Evolutionary conservation across 352 stramenopile species (phyloP), one percentile per base, ranked within the genome.

Genomic region (Pythium periplocum): DNA sequence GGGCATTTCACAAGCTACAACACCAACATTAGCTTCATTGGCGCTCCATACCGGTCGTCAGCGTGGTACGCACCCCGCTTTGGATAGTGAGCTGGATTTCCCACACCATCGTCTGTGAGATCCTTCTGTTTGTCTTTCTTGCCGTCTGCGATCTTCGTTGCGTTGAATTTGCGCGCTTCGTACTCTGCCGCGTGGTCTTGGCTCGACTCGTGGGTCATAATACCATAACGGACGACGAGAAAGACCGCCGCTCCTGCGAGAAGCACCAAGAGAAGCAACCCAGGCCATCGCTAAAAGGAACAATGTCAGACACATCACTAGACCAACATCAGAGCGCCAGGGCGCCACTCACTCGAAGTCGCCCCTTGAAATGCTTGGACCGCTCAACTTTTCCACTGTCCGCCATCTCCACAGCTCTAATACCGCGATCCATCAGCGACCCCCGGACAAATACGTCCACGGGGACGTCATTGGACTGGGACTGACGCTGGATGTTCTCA

Each of bases 1-100:
- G 48, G 83, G 82, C 59, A 90, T 75, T 45, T 90, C 57, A 48
- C 83, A 93, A 6, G 54, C 55, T 73, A 12, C 38, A 43, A 26
- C 17, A 26, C 17, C 17, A 26, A 26, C 17, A 26, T 26, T 26
- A 26, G 17, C 17, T 26, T 26, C 17, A 26, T 26, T 26, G 17
- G 17, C 17, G 17, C 17, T 26, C 17, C 17, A 26, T 26, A 26
- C 17, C 17, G 17, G 17, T 26, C 17, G 17, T 26, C 17, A 26
- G 17, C 17, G 17, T 26, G 17, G 17, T 26, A 26, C 17, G 17
- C 17, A 26, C 17, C 17, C 17, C 17, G 17, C 17, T 26, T 26
- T 26, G 17, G 17, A 26, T 26, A 26, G 17, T 26, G 17, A 26
- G 17, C 17, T 26, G 17, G 17, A 0, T 26, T 26, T 26, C 17